phyloP scores from a whole-genome alignment of 257 asterid species.

The Gardenia jasminoides region DNA sequence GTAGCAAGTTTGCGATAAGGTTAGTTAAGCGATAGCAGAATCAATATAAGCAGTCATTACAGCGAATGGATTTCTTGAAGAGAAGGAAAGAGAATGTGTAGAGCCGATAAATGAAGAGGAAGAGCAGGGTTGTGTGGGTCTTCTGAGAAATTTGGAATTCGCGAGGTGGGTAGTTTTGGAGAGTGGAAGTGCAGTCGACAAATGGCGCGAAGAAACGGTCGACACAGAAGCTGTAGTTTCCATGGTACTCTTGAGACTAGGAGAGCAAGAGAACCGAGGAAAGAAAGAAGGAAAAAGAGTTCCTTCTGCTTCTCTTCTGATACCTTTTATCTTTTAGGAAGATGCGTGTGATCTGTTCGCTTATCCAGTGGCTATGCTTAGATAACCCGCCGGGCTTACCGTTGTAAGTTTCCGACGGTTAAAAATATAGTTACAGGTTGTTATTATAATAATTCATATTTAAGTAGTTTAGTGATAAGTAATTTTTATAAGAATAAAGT shows the following conservation, averaged over 20 bases:
- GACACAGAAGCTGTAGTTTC: constrained; percentile 55
- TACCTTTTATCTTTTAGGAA: constrained; percentile 16
- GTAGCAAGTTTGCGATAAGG: neutral
- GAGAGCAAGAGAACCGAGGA: neutral
- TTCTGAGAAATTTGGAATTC: constrained; percentile 30
- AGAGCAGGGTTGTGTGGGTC: constrained; percentile 17
- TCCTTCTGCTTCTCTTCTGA: neutral
- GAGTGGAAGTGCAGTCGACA: constrained; percentile 37
- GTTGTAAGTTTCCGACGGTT: too few species aligned
- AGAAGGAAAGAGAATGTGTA: constrained; percentile 47
- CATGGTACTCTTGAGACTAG: constrained; percentile 30
- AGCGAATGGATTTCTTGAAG: constrained; percentile 55
- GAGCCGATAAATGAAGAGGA: constrained; percentile 40
- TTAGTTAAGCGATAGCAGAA: neutral
- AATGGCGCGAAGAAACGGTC: constrained; percentile 64
- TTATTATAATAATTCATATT: too few species aligned
- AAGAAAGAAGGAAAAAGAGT: neutral
- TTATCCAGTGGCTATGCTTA: constrained; percentile 12
- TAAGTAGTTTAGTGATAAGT: too few species aligned
- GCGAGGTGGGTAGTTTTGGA: constrained; percentile 17
- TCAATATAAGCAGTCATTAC: constrained; percentile 24
- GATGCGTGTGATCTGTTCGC: neutral
- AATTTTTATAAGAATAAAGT: too few species aligned
- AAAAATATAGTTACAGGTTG: too few species aligned
- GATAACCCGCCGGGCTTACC: constrained; percentile 15